Evolutionary conservation across 2,329 filamentous ascomycete genomes (phyloP), one percentile per base, ranked within the genome.

Genomic region (Fusarium sp.): DNA sequence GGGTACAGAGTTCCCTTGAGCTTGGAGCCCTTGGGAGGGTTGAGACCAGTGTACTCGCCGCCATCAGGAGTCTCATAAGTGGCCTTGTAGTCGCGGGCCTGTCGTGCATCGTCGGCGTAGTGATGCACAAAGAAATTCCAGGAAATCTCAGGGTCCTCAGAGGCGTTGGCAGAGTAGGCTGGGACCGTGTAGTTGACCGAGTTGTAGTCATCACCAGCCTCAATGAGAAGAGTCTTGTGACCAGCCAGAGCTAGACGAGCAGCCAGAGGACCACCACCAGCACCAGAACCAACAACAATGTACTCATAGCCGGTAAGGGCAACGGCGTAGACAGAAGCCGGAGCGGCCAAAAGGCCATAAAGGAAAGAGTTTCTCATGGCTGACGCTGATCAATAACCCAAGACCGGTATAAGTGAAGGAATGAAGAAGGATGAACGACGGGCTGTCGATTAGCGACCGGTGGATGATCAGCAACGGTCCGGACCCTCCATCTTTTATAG

Each of bases 101-200:
- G 88, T 41, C 87, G 84, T 25, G 81, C 80, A 52, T 88, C 82
- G 70, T 92, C 86, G 10, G 85, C 83, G 76, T 91, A 92, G 79
- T 92, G 90, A 54, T 86, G 86, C n/a, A 91, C 88, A 72, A 88
- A 92, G 81, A 89, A 92, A 79, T 91, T 88, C 91, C 91, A 93
- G 54, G 85, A 82, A 74, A 91, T 85, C 20, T 85, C 84, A 27
- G 84, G 84, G 69, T 91, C 88, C 76, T 92, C 88, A 13, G 88
- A 89, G 2, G 87, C 85, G 23, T 85, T 84, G 57, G 86, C 85
- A 25, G 87, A 86, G 76, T 89, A 86, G 2, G 88, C 86, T 8
- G 90, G 89, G 6, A 91, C 85, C 11, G 87, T 85, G 71, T 89
- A 87, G 76, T 89, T 86, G 68, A 83, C 80, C 25, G 80, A 79